Evolutionary conservation across 345 rosid genomes (phyloP), one percentile per base, ranked within the genome.

Genomic region (Linum tenue): DNA sequence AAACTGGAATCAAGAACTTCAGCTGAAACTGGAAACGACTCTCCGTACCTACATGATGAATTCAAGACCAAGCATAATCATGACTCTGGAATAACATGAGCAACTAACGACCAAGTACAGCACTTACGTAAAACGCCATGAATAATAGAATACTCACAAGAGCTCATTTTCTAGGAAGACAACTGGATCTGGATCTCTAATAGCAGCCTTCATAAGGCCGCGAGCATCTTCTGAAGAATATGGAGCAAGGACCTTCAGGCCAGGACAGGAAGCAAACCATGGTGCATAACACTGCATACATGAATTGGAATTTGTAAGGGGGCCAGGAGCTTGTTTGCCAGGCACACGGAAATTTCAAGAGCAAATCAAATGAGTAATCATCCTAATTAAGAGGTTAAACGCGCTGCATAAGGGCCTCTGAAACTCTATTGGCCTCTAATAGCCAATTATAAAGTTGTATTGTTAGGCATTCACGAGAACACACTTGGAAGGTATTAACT

Each of bases 131-230:
- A 22, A 56, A 35, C 7, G 38, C 31, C 62, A 64, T 58, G 31
- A 56, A 35, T 37, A 16, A 9, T 7, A 37, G 64, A 63, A 75
- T 62, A 81, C 96, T 77, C 77, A 90, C 99, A 90, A 72, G 69
- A 90, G 67, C 80, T 90, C 99, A 75, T 94, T 94, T 81, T 94
- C 97, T 59, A 88, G 96, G 86, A 94, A 84, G 72, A 88, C 88
- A 70, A 94, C 92, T 55, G 97, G 97, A 75, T 85, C 97, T 55
- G 99, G 96, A 75, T 92, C 99, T 75, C 97, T 85, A 68, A 90
- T 90, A 55, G 97, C 99, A 63, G 97, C 95, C 81, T 92, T 92
- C 61, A 92, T 73, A 64, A 88, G 86, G 44, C 97, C 97, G 35
- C 92, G 90, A 57, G 95, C 86, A 80, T 92, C 98, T 80, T 92